These are phyloP conservation scores for Diplodia sapinea DNA, from an alignment of 2,329 filamentous ascomycete genomes.

Conservation along the genomic window DNA sequence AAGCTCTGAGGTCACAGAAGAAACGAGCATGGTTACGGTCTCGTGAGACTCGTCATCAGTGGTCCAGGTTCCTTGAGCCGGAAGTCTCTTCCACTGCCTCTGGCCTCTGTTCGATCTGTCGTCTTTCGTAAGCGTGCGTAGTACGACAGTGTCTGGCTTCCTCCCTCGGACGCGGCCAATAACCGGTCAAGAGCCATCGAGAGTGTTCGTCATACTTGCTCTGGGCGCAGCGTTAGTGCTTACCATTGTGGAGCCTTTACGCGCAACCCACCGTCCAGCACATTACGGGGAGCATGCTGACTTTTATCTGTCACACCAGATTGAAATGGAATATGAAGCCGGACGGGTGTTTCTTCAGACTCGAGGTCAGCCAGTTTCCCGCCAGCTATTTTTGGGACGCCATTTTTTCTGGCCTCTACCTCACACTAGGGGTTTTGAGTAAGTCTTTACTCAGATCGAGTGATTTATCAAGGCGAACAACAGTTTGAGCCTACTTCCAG, in stretches of 20 bases:
- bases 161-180: conserved; percentile 3
- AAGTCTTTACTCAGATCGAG: background rate
- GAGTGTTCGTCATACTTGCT: conserved; percentile 10
- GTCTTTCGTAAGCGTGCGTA: conserved; percentile 5
- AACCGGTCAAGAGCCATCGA: background rate
- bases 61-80: background rate
- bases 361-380: background rate
- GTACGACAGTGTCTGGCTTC: background rate
- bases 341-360: background rate
- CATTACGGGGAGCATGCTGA: background rate
- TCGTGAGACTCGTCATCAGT: background rate
- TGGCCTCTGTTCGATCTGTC: background rate
- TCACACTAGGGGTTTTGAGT: background rate
- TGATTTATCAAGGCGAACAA: background rate
- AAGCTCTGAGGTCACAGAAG: background rate
- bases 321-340: background rate
- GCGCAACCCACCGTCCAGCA: background rate
- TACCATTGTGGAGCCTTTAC: conserved; percentile 19
- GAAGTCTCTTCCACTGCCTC: background rate
- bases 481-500: background rate
- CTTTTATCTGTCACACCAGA: background rate
- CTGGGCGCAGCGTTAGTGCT: conserved; percentile 16
- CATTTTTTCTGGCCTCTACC: background rate
- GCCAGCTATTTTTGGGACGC: background rate
- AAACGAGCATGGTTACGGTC: background rate